Evolutionary conservation across 345 rosid species (phyloP), one percentile per base, ranked within the genome.

Genomic region (Laguncularia racemosa): DNA sequence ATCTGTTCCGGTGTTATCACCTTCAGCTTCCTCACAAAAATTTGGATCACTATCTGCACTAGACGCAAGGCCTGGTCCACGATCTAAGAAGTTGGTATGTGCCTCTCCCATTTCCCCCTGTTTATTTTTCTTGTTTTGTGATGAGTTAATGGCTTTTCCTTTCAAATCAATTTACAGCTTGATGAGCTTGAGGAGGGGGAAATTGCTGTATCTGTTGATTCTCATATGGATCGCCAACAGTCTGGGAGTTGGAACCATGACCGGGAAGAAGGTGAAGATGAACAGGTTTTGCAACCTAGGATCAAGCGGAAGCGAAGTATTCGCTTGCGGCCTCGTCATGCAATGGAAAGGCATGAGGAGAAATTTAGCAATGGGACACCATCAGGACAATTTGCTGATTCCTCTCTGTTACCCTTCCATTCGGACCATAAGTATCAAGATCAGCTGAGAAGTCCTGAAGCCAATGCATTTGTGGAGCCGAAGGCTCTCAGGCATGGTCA

Each of bases 161-260:
- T 52, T 53, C 60, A 55, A 17, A 62, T 55, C 65, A 67, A 56
- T 71, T 64, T 55, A 65, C 86, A 95, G 99, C 63, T 72, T 20
- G 95, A 95, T 77, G 99, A 95, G 47, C 78, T 95, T 48, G 99
- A 95, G 75, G 99, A 95, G 62, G 99, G 99, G 59, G 99, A 95
- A 76, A 90, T 95, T 62, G 99, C 84, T n/a, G 65, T 80, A 44
- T 93, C 99, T 19, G 95, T 84, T 73, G 99, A 90, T 69, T 90
- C 97, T 71, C 96, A 85, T 73, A 56, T 80, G 75, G 97, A 90
- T 54, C 92, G 65, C 69, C 96, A 82, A 70, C 95, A 81, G 66
- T 95, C 99, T 60, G 96, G 88, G 73, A 95, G 93, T 79, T 88
- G 91, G 97, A 79, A 80, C 55, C 95, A 85, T 68, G 97, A 88